Percentiles rank a stretch among this genome's conserved stretches.
Evolutionary conservation across 257 asterid species (phyloP).

Genomic region (Coffea canephora): DNA sequence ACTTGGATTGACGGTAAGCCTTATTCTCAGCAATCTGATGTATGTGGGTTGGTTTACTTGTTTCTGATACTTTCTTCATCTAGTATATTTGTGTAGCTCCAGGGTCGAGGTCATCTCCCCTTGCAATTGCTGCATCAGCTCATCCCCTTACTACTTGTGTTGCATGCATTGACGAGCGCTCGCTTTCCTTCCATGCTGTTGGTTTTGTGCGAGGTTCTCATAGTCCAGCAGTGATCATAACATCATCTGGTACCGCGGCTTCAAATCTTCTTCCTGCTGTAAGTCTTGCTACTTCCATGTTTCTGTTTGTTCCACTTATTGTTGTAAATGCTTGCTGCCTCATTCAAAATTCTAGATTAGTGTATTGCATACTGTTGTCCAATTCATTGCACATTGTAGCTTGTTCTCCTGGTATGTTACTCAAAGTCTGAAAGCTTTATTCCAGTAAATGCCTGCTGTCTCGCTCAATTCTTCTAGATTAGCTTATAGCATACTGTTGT

Average conservation of each 20-base stretch:
- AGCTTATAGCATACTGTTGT: neutral
- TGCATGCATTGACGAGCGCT: constrained; percentile 90
- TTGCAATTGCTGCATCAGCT: constrained; percentile 95
- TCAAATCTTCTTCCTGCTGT: constrained; percentile 97
- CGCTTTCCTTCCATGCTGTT: constrained; percentile 94
- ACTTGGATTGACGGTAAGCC: constrained; percentile 90
- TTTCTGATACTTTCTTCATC: constrained; percentile 42
- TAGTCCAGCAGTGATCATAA: constrained; percentile 82
- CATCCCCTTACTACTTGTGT: constrained; percentile 86
- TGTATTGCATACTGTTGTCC: no score
- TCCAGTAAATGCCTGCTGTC: neutral
- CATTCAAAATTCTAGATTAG: no score
- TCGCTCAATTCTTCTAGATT: neutral
- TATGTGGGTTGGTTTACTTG: constrained; percentile 6
- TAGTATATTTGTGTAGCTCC: constrained; percentile 98
- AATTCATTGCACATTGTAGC: no score
- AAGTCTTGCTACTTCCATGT: constrained; percentile 31
- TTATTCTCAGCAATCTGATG: constrained; percentile 13
- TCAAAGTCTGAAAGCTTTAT: no score
- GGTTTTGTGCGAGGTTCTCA: constrained; percentile 91
- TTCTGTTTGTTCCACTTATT: neutral
- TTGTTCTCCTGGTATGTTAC: no score
- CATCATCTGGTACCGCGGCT: constrained; percentile 99
- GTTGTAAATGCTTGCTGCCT: neutral
- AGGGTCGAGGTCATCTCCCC: constrained; percentile 95